Evolutionary conservation across 106 monocot genomes (phyloP).

Genomic region (Acorus gramineus): DNA sequence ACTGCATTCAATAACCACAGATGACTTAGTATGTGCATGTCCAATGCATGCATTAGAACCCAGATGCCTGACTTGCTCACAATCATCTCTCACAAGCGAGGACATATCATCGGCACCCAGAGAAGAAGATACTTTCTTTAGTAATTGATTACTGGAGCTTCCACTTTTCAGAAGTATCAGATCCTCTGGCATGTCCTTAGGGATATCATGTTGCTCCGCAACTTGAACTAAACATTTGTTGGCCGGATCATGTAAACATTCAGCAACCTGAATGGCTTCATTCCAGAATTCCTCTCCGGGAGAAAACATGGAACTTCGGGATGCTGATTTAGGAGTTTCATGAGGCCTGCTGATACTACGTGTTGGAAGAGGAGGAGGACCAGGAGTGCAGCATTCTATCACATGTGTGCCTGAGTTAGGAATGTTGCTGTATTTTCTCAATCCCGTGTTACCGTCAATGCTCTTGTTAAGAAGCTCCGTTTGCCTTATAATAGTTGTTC

Average conservation of each 20-base stretch:
- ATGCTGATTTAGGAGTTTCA: constrained; percentile 55
- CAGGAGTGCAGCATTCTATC: constrained; percentile 10
- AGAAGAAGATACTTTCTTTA: constrained; percentile 20
- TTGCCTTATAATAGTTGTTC: too few relatives aligned
- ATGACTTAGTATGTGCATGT: constrained; percentile 10
- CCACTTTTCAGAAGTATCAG: neutral
- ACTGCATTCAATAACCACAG: constrained; percentile 3
- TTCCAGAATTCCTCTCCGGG: constrained; percentile 98
- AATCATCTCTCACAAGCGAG: constrained; percentile 7
- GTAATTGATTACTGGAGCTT: constrained; percentile 15
- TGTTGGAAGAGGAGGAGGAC: constrained; percentile 13
- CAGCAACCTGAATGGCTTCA: constrained; percentile 90
- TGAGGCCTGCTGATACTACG: neutral
- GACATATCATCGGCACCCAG: constrained; percentile 12
- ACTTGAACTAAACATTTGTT: constrained; percentile 11
- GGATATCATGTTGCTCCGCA: neutral
- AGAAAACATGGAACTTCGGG: constrained; percentile 57
- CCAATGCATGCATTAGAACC: constrained; percentile 9
- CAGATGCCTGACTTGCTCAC: constrained; percentile 3
- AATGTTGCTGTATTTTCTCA: constrained; percentile 55
- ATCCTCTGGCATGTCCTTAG: neutral
- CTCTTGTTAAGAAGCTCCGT: too few relatives aligned
- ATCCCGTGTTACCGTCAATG: neutral
- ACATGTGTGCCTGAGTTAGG: constrained; percentile 25
- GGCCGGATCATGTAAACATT: constrained; percentile 36